Base-by-base conservation (phyloP, 345 rosid species). In the Streptanthus diversifolius region DNA sequence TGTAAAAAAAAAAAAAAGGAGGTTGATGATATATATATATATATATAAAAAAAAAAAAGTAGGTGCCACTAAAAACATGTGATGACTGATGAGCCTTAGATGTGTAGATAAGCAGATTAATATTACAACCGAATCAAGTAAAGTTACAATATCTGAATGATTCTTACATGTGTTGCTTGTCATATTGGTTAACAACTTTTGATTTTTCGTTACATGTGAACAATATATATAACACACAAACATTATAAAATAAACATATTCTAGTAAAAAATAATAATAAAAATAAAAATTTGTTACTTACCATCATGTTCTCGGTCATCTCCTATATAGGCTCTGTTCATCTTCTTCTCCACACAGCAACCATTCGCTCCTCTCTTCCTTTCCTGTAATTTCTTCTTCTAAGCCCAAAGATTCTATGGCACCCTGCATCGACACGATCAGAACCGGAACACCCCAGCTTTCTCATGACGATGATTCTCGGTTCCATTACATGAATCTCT, bases 351-450 rank as follows among this genome's bases (percentile, higher is more conserved):
- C 22, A 27, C 60, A n/a, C n/a, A n/a, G 25, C 15, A 45, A 30
- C 27, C 67, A 58, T 27, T 48, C 60, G 19, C 54, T 65, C 22
- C 19, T 43, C 49, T 72, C 54, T 48, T 45, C 13, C 8, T 17
- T 40, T 10, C 25, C 40, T 25, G 0, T 8, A 18, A 3, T 8
- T 54, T n/a, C n/a, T 35, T 24, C 63, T 52, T 39, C 17, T 52
- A 71, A 65, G 44, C 60, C 22, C n/a, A 19, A 60, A 25, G 17
- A 11, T 4, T 14, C 83, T 45, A 87, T 92, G 98, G 87, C 93
- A 7, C 48, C 93, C 25, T 90, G 98, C 71, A 73, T 90, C 15
- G 87, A 88, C 68, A 70, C 87, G 10, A 8, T 18, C 8, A 71
- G 83, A 77, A 72, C 78, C 41, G 74, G 76, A 11, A 57, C 52